Conservation (phyloP, 352 stramenopile genomes). For the Phytophthora megakarya region DNA sequence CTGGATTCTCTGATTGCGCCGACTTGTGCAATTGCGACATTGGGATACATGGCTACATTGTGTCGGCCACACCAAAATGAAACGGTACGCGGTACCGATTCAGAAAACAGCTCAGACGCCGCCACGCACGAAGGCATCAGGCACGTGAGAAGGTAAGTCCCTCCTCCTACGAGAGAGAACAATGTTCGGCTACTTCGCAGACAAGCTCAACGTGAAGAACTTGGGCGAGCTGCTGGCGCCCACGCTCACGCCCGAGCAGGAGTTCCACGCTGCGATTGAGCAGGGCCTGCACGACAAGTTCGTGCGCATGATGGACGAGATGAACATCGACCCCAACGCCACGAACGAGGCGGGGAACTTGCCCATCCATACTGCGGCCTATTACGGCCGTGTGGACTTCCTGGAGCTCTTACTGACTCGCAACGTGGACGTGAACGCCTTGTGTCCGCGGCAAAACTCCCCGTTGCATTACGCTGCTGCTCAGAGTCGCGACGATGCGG, state of each 20-base stretch:
- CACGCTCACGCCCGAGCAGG: constrained; percentile 86
- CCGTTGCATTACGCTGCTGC: constrained; percentile 83
- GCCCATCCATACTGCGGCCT: constrained; percentile 85
- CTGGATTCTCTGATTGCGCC: constrained; percentile 22
- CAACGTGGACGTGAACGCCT: constrained; percentile 72
- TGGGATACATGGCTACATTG: constrained; percentile 19
- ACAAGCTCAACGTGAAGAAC: constrained; percentile 91
- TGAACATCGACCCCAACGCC: constrained; percentile 68
- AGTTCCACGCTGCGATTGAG: constrained; percentile 82
- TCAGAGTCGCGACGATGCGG: constrained; percentile 73
- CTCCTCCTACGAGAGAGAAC: not conserved
- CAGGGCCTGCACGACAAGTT: constrained; percentile 78
- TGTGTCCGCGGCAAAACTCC: constrained; percentile 75
- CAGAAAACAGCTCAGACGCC: constrained; percentile 12
- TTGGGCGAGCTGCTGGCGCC: constrained; percentile 87
- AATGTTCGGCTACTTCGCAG: constrained; percentile 90
- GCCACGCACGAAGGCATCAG: not conserved
- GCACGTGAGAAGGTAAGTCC: constrained; percentile 12
- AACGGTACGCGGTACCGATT: constrained; percentile 14
- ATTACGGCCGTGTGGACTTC: constrained; percentile 77
- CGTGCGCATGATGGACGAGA: constrained; percentile 67
- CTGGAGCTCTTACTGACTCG: constrained; percentile 73
- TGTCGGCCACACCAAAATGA: not conserved
- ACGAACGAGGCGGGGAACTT: constrained; percentile 77
- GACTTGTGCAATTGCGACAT: not conserved